Conservation (phyloP, 225 moss, liverwort and hornwort species). For the Marchantia polymorpha region DNA sequence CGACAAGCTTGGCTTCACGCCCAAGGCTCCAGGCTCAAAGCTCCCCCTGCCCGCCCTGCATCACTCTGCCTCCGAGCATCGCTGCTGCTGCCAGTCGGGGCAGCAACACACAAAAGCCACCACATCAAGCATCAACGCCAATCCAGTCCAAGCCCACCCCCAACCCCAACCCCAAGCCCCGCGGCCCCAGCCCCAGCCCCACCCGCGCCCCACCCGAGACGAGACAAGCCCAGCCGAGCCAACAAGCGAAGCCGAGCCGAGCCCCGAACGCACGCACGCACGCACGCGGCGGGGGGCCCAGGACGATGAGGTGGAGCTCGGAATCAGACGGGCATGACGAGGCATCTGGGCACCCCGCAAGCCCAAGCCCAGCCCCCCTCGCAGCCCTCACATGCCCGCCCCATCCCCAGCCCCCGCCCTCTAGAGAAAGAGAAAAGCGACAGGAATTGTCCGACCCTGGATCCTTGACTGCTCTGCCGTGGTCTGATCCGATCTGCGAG, state of each 20-base stretch:
- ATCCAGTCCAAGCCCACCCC: too few relatives aligned
- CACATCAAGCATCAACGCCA: too few relatives aligned
- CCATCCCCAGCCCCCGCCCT: background rate
- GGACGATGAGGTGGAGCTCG: background rate
- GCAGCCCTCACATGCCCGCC: background rate
- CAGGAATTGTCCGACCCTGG: background rate
- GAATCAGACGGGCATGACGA: background rate
- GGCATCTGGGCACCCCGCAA: background rate
- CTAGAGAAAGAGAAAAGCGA: background rate
- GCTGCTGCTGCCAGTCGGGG: too few relatives aligned
- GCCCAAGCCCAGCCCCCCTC: background rate
- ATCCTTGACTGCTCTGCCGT: background rate
- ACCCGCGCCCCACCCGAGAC: too few relatives aligned
- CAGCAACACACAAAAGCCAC: too few relatives aligned
- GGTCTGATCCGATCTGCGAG: too few relatives aligned
- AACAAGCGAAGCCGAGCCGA: background rate
- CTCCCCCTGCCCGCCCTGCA: too few relatives aligned
- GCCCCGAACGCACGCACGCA: background rate
- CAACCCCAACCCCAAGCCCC: too few relatives aligned
- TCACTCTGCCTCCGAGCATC: too few relatives aligned
- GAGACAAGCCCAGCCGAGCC: too few relatives aligned
- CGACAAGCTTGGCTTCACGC: conserved; percentile 3
- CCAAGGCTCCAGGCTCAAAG: background rate
- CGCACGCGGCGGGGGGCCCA: too few relatives aligned
- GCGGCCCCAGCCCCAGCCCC: too few relatives aligned